Evolutionary conservation across 805 yeast species (phyloP), one percentile per base, ranked within the genome.

Genomic region (Saccharomycopsis fibuligera): DNA sequence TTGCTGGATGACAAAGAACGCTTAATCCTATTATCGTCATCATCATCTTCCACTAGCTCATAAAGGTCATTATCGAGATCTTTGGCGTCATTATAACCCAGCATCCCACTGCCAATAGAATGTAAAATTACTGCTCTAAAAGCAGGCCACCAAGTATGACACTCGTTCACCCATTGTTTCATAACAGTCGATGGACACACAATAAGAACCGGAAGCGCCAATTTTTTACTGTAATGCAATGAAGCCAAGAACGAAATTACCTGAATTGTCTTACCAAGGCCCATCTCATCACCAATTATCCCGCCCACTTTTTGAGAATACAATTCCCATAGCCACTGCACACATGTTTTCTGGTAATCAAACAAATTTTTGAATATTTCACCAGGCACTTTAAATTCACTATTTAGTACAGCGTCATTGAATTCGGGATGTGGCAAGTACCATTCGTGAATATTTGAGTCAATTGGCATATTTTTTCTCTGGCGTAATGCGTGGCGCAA

Each of bases 121-220:
- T 93, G 99, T 29, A 93, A 66, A 43, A 93, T 87, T 3, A 86
- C 79, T 3, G 89, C 79, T 52, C 99, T 66, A 24, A 93, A 71
- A 0, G 97, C 88, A 2, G 98, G 97, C 98, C 98, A 93, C 99
- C 99, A 93, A 44, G 83, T 76, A 58, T 91, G 98, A 42, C 93
- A 78, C 64, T 93, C 99, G 54, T 83, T 83, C n/a, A 88, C 91
- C 99, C 99, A 93, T 60, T 93, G 99, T 52, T 80, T 84, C 73
- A 93, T 69, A 0, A 93, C 97, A 0, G 99, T 93, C 0, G 98
- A 98, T 0, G 99, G 99, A 56, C 96, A 95, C 0, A 93, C 96
- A 37, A 93, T 73, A 31, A 93, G 60, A 0, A 86, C 83, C 0
- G 99, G 99, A 35, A 81, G 83, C 29, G 78, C 75, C 1, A 91